Conservation (phyloP, 2,329 filamentous ascomycete genomes). For the Orbilia oligospora region DNA sequence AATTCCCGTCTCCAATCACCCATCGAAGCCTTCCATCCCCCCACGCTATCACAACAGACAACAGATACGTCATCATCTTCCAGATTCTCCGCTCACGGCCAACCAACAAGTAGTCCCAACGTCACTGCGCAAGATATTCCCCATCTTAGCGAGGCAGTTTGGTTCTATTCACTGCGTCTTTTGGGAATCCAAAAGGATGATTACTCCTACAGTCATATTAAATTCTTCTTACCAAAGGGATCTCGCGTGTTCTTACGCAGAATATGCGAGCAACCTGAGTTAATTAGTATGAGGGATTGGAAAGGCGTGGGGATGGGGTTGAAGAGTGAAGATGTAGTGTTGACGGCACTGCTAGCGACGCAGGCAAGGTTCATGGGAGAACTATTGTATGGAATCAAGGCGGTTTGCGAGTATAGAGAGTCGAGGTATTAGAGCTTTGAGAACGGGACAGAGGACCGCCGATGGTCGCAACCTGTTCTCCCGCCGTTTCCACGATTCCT, state of each 20-base stretch:
- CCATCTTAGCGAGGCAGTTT: conserved; percentile 62
- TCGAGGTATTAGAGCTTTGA: conserved; percentile 33
- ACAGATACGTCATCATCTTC: conserved; percentile 12
- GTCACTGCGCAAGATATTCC: conserved; percentile 52
- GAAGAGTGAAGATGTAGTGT: conserved; percentile 62
- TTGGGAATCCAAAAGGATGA: conserved; percentile 64
- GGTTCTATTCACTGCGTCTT: conserved; percentile 64
- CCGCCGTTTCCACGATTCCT: neutral
- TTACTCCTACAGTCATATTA: conserved; percentile 63
- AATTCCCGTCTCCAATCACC: conserved; percentile 56
- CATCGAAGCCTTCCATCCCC: conserved; percentile 56
- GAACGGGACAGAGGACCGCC: neutral
- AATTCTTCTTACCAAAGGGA: conserved; percentile 62
- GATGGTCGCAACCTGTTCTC: neutral
- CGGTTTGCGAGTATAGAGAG: conserved; percentile 63
- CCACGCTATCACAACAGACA: conserved; percentile 34
- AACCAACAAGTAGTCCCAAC: conserved; percentile 4
- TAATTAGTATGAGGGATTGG: conserved; percentile 63
- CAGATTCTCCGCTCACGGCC: neutral
- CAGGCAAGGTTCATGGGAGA: conserved; percentile 64
- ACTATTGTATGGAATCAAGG: conserved; percentile 63
- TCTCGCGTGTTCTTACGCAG: conserved; percentile 62
- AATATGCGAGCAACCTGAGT: conserved; percentile 63
- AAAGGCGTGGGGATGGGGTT: conserved; percentile 62
- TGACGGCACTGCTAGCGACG: conserved; percentile 62